A percentile compares a stretch with the other conserved stretches of the same genome.
These are phyloP conservation scores for Tetrapisispora fleetii DNA, from an alignment of 805 yeast genomes.

Conservation along the genomic window DNA sequence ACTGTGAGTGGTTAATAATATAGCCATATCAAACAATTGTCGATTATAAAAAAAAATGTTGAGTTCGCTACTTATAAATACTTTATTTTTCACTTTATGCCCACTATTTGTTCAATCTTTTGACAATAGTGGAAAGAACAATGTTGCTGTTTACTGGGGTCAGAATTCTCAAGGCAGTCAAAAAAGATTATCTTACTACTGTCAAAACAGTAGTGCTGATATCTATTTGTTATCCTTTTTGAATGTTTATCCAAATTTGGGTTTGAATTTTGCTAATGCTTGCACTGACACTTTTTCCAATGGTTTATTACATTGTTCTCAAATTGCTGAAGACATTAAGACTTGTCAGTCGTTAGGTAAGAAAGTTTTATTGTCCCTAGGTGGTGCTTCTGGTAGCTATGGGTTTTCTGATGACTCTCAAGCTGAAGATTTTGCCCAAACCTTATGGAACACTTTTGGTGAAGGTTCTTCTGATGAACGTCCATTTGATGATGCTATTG, in stretches of 20 bases:
- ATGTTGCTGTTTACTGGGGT: conserved; percentile 85
- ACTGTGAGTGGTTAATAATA: no score
- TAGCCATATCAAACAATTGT: not conserved
- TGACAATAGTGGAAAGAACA: conserved; percentile 35
- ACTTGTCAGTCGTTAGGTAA: conserved; percentile 75
- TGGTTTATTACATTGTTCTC: conserved; percentile 37
- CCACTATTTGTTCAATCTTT: conserved; percentile 18
- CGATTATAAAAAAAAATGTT: not conserved
- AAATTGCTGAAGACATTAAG: conserved; percentile 58
- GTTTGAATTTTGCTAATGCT: conserved; percentile 49
- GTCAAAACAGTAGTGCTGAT: conserved; percentile 61
- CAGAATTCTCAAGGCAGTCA: conserved; percentile 66
- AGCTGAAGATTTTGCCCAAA: conserved; percentile 52
- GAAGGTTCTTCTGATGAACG: conserved; percentile 48
- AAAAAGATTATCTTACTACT: conserved; percentile 40
- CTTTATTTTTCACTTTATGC: conserved; percentile 32
- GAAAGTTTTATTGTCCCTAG: conserved; percentile 63
- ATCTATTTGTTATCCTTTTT: conserved; percentile 65
- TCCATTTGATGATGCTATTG: conserved; percentile 60
- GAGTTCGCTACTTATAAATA: not conserved
- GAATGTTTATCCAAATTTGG: conserved; percentile 44
- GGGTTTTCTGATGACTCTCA: conserved; percentile 79
- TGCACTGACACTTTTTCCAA: conserved; percentile 33
- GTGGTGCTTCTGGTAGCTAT: conserved; percentile 70
- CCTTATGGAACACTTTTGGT: conserved; percentile 56